A percentile compares a stretch with the other conserved stretches of the same genome.
Conservation (phyloP, 1,284 basidiomycete genomes). For the Lignosus rhinocerotis region DNA sequence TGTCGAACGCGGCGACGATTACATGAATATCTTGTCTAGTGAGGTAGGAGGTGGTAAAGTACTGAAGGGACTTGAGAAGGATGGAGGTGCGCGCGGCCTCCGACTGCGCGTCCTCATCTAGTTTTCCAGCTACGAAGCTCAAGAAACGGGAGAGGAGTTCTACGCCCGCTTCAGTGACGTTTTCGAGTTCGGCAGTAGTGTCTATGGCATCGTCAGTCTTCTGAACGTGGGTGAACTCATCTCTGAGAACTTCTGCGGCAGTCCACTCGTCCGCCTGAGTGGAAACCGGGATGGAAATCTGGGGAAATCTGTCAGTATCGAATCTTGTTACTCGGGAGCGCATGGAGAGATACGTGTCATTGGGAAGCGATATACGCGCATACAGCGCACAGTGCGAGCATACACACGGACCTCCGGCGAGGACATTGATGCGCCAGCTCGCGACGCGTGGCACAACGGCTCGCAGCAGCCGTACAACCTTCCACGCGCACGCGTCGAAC, state of each 20-base stretch:
- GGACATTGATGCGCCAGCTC: not conserved
- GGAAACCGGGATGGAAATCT: constrained; percentile 86
- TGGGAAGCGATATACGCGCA: not conserved
- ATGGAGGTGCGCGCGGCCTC: constrained; percentile 63
- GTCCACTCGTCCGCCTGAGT: constrained; percentile 82
- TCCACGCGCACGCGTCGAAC: not conserved
- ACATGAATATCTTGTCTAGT: constrained; percentile 77
- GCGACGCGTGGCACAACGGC: not conserved
- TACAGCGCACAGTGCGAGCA: not conserved
- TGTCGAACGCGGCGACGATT: constrained; percentile 74
- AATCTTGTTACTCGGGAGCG: not conserved
- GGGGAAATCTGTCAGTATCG: constrained; percentile 15
- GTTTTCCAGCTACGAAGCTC: constrained; percentile 65
- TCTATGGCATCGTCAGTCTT: constrained; percentile 55
- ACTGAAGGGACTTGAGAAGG: constrained; percentile 70
- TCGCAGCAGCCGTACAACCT: not conserved
- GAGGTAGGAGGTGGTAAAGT: constrained; percentile 82
- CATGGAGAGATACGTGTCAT: not conserved
- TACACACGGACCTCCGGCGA: not conserved
- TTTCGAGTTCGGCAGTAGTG: constrained; percentile 51
- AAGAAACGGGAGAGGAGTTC: constrained; percentile 83
- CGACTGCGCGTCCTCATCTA: constrained; percentile 55
- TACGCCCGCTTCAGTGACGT: constrained; percentile 62
- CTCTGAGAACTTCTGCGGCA: constrained; percentile 82
- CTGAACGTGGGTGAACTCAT: constrained; percentile 78